Evolutionary conservation across 83 land plant genomes (phyloP).

Genomic region (Picea abies): DNA sequence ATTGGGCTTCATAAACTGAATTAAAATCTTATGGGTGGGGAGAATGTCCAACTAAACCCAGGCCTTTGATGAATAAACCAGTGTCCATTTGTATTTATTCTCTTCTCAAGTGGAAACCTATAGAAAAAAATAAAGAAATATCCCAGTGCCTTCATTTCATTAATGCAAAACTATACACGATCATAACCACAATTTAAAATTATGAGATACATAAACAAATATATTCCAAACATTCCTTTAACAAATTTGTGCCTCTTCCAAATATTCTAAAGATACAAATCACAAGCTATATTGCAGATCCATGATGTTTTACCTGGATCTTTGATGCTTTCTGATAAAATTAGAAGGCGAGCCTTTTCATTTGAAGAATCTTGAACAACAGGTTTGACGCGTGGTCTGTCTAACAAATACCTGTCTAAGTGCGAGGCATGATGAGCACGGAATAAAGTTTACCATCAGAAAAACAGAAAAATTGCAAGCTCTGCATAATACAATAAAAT

Average conservation of each 20-base stretch:
- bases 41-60: too few relatives aligned
- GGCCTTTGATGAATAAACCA: not conserved
- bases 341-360: constrained; percentile 51
- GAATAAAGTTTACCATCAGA: not conserved
- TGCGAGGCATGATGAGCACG: not conserved
- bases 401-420: constrained; percentile 63
- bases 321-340: constrained; percentile 71
- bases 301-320: constrained; percentile 45
- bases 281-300: not conserved
- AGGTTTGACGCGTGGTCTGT: constrained; percentile 83
- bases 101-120: not conserved
- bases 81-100: not conserved
- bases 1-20: too few relatives aligned
- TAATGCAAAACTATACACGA: not conserved
- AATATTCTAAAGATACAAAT: not conserved
- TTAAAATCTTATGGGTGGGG: too few relatives aligned
- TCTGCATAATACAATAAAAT: not conserved
- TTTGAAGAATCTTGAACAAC: constrained; percentile 71
- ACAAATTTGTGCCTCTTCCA: not conserved
- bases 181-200: too few relatives aligned
- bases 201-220: not conserved
- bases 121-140: not conserved
- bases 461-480: not conserved
- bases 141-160: not conserved
- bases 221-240: not conserved